Evolutionary conservation across 2,329 filamentous ascomycete species (phyloP), one percentile per base, ranked within the genome.

Genomic region (Paecilomyces dactylethromorphus): DNA sequence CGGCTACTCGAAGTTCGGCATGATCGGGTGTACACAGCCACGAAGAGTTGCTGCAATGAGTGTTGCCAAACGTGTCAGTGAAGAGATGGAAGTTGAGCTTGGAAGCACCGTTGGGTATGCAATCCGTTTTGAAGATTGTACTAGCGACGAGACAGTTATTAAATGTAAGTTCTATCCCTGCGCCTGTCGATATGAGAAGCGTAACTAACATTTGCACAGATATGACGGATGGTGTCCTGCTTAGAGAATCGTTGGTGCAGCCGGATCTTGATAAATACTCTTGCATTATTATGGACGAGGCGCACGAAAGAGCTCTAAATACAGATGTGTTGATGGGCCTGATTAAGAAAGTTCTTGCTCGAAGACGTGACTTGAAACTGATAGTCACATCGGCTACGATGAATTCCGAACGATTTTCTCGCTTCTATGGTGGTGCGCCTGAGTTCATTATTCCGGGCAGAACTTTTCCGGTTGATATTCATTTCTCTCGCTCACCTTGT

Each of bases 241-340:
- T 99, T 32, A 85, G 94, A 77, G 95, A 99, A 70, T 97, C 92
- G 5, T 81, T 99, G 11, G 92, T 92, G 60, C 93, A 97, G 73
- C 86, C 89, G 6, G 93, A 99, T 72, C 81, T 99, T 53, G 94
- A 97, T 74, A 90, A 91, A 64, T 99, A 99, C 72, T 96, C 93
- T 13, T 97, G 92, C 72, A 92, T 99, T 68, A 99, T 99, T 75
- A 99, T 99, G 94, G 94, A 99, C 71, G 94, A 99, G 78, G 95
- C 94, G 3, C 94, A 99, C 82, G 94, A 99, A 75, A 85, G 94
- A 73, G 93, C 94, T 1, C 78, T 99, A 55, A 97, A 99, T 70
- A 99, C 94, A 0, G 94, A 99, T 73, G 93, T 99, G 18, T 79
- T 99, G 13, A 96, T 99, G 90, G 94, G 94, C 0, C 78, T 99